Evolutionary conservation across 83 land plant species (phyloP), one percentile per base, ranked within the genome.

Genomic region (Thuja plicata): DNA sequence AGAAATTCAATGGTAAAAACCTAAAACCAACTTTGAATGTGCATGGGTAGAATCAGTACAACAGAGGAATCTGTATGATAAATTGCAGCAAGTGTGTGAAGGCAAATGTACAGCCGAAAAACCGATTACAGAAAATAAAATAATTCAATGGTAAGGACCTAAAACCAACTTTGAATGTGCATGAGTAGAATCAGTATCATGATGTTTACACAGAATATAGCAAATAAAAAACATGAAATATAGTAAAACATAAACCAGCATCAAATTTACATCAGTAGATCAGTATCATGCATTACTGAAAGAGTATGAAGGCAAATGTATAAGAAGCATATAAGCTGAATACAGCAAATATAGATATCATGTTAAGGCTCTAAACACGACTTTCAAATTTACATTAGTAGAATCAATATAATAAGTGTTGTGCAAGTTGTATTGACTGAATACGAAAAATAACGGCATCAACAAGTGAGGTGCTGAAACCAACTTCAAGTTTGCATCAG

Each of bases 301-400:
- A 54, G 41, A 87, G 11, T 32, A 0, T 97, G 90, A 50, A 93
- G 90, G 50, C 41, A n/a, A 88, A 93, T 90, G 57, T 93, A 92
- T 11, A 92, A 94, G 50, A 17, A 87, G 90, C 89, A 30, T 93
- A 93, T 10, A 92, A 94, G 48, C 94, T 93, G 94, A 89, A 89
- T 46, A 16, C 52, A 13, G 24, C 6, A 60, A 60, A 60, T 60
- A 19, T 19, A 19, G 27, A 60, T 24, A 60, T 60, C 21, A 27
- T 60, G 2, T 17, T 60, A 60, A 60, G 70, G n/a, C 8, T 8
- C 32, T 62, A 62, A 21, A 62, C 70, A 30, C n/a, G 10, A 66
- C 73, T 66, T 50, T 27, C 73, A 66, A 24, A 37, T 37, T 80
- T 80, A 5, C 83, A 80, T 41, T 21, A 80, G 45, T 80, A 37